phyloP scores from a whole-genome alignment of 1,139 yeast genomes.

The Zygoascus meyerae region DNA sequence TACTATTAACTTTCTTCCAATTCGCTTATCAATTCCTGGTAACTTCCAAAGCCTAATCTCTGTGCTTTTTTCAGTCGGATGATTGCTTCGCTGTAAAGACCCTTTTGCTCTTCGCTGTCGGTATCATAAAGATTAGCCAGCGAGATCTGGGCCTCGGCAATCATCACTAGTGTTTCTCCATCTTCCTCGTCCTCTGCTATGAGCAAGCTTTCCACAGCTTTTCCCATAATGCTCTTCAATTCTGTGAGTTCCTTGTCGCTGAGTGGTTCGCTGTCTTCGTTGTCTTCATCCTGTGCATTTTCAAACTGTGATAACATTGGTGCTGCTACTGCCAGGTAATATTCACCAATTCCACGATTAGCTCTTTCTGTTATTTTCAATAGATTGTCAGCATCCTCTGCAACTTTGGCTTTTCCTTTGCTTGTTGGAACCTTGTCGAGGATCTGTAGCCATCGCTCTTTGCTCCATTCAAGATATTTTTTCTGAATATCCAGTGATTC shows the following conservation, averaged over 20 bases:
- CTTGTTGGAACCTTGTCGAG: constrained; percentile 18
- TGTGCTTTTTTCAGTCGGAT: constrained; percentile 31
- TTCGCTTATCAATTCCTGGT: constrained; percentile 30
- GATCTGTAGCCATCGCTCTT: constrained; percentile 20
- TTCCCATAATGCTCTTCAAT: constrained; percentile 46
- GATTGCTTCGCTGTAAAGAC: constrained; percentile 59
- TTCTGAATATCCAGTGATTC: constrained; percentile 29
- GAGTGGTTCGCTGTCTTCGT: constrained; percentile 22
- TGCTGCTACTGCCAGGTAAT: constrained; percentile 33
- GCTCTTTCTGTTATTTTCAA: constrained; percentile 23
- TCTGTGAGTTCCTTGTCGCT: constrained; percentile 43
- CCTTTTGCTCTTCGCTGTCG: constrained; percentile 61
- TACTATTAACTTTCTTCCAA: constrained; percentile 15
- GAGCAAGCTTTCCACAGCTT: constrained; percentile 53
- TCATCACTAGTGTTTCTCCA: constrained; percentile 71
- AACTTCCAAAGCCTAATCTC: constrained; percentile 33
- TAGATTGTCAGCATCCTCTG: constrained; percentile 15
- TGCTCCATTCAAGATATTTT: constrained; percentile 23
- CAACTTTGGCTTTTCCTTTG: constrained; percentile 22
- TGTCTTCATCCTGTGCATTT: constrained; percentile 32
- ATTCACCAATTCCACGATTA: constrained; percentile 32
- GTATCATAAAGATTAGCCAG: constrained; percentile 66
- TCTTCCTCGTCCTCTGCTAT: constrained; percentile 64
- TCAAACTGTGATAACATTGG: constrained; percentile 30
- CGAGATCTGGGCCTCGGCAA: constrained; percentile 80